phyloP scores from a whole-genome alignment of 116 monocot genomes.

The Posidonia oceanica region DNA sequence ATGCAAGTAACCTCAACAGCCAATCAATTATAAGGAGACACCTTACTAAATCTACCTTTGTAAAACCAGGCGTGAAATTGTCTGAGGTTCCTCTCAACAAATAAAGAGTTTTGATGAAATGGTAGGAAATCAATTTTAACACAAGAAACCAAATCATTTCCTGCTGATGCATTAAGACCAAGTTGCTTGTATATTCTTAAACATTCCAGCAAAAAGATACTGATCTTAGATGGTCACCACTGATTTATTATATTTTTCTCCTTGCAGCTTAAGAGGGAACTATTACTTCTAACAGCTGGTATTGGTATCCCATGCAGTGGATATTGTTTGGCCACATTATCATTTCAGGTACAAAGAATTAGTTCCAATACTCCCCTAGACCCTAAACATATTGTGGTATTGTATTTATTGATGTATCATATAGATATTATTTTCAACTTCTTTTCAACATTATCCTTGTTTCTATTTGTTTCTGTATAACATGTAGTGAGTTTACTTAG shows the following conservation, averaged over 20 bases:
- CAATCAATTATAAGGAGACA: too few relatives aligned
- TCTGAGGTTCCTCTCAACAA: too few relatives aligned
- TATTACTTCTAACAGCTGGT: constrained; percentile 60
- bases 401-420: background rate
- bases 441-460: background rate
- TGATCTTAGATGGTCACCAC: background rate
- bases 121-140: too few relatives aligned
- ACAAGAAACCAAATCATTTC: too few relatives aligned
- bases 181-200: too few relatives aligned
- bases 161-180: too few relatives aligned
- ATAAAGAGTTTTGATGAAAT: too few relatives aligned
- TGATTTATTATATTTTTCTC: background rate
- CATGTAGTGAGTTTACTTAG: background rate
- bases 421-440: background rate
- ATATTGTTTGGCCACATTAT: constrained; percentile 60
- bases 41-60: too few relatives aligned
- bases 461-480: background rate
- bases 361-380: background rate
- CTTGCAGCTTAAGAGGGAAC: constrained; percentile 68
- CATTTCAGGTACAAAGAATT: constrained; percentile 40
- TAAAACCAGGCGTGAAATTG: too few relatives aligned
- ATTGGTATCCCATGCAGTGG: constrained; percentile 57
- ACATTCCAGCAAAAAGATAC: too few relatives aligned
- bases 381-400: background rate
- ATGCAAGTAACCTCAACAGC: too few relatives aligned